Evolutionary conservation across 306 rosid genomes (phyloP).

Genomic region (Pterocarpus macrocarpus): DNA sequence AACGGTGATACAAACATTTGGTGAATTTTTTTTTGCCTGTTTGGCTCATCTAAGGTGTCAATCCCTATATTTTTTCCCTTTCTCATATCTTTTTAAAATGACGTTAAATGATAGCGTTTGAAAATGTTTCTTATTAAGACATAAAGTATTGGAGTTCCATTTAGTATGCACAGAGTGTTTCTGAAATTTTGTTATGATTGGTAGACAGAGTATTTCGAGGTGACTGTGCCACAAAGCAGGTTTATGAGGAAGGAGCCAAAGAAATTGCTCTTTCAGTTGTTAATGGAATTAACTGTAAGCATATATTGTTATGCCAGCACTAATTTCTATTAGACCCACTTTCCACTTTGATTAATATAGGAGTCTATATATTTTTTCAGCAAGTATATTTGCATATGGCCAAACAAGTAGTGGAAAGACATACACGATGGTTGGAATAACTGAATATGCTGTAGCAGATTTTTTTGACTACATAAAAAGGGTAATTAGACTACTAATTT

Average conservation of each 20-base stretch:
- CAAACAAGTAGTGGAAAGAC: slow-evolving; percentile 99
- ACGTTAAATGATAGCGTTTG: slow-evolving; percentile 15
- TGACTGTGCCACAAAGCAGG: slow-evolving; percentile 85
- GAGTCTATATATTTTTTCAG: slow-evolving; percentile 61
- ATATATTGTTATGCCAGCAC: slow-evolving; percentile 22
- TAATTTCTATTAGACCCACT: slow-evolving; percentile 47
- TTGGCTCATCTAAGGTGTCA: slow-evolving; percentile 25
- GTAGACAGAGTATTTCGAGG: slow-evolving; percentile 91
- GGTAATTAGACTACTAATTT: slow-evolving; percentile 56
- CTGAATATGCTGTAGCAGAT: slow-evolving; percentile 88
- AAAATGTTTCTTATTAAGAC: not conserved
- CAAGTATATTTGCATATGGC: slow-evolving; percentile 97
- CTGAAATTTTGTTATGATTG: slow-evolving; percentile 48
- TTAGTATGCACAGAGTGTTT: slow-evolving; percentile 31
- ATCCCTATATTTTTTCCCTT: not conserved
- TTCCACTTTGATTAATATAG: slow-evolving; percentile 37
- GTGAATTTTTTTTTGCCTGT: slow-evolving; percentile 27
- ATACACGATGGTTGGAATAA: slow-evolving; percentile 96
- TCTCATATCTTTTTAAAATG: not conserved
- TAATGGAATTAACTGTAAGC: slow-evolving; percentile 93
- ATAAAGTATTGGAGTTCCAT: not conserved
- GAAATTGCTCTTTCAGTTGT: slow-evolving; percentile 96
- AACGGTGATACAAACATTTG: slow-evolving; percentile 20
- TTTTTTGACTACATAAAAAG: slow-evolving; percentile 83
- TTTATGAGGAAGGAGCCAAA: slow-evolving; percentile 90